Evolutionary conservation across 495 filamentous ascomycete genomes (phyloP).

Genomic region (Aspergillus conjunctus): DNA sequence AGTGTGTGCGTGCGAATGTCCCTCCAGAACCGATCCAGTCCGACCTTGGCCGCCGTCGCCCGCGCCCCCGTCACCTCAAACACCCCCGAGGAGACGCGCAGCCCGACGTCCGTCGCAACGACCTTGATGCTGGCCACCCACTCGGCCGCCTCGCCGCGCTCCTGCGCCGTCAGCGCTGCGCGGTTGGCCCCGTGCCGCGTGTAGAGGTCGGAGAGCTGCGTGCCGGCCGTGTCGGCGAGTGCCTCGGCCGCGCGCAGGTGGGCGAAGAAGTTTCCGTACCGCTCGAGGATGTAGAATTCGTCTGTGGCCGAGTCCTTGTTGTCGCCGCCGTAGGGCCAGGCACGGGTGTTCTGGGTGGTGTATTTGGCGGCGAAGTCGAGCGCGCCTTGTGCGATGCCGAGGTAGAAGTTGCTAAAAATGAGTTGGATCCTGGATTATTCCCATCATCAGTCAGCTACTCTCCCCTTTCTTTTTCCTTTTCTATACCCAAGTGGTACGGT

Average conservation of each 20-base stretch:
- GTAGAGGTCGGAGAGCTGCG: constrained; percentile 46
- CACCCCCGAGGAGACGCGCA: constrained; percentile 56
- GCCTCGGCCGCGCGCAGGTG: constrained; percentile 59
- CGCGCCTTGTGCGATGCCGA: constrained; percentile 59
- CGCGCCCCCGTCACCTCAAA: constrained; percentile 62
- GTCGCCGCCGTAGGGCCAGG: constrained; percentile 62
- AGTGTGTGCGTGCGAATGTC: constrained; percentile 62
- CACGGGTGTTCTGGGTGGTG: constrained; percentile 51
- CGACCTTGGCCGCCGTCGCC: constrained; percentile 54
- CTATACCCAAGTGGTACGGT: too few species aligned
- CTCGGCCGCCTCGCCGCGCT: constrained; percentile 59
- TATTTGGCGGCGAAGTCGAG: constrained; percentile 53
- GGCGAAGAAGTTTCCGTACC: constrained; percentile 62
- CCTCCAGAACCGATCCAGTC: constrained; percentile 62
- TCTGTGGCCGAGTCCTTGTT: constrained; percentile 55
- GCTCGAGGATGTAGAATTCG: constrained; percentile 63
- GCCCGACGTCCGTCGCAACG: constrained; percentile 57
- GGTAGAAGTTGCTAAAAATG: constrained; percentile 64
- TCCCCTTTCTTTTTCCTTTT: not conserved
- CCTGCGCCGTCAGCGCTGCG: constrained; percentile 41
- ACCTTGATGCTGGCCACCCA: constrained; percentile 63
- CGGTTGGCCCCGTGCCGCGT: constrained; percentile 35
- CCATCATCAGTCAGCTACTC: not conserved
- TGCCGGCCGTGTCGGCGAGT: constrained; percentile 55
- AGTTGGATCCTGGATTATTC: constrained; percentile 51